phyloP scores from a whole-genome alignment of 495 filamentous ascomycete genomes.

The Neurospora hispaniola region DNA sequence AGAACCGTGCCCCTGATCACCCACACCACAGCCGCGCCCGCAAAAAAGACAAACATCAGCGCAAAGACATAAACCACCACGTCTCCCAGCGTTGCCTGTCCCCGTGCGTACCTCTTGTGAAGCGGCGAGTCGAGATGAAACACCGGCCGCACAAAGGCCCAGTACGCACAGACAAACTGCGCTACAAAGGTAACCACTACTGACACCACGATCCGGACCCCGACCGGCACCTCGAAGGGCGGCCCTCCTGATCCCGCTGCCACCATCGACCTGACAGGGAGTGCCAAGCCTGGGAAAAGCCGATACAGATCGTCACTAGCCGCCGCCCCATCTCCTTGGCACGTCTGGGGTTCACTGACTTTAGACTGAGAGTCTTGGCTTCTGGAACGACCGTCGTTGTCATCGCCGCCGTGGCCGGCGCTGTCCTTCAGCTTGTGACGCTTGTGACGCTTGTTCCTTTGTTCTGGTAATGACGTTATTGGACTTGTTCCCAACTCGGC shows the following conservation, averaged over 20 bases:
- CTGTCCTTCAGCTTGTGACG: background rate
- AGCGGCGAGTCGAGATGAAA: slow-evolving; percentile 19
- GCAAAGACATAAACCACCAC: slow-evolving; percentile 14
- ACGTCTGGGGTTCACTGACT: background rate
- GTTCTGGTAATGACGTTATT: background rate
- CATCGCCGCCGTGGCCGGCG: slow-evolving; percentile 8
- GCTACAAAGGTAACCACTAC: background rate
- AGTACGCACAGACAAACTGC: slow-evolving; percentile 14
- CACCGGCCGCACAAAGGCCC: slow-evolving; percentile 18
- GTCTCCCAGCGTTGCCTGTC: slow-evolving; percentile 15
- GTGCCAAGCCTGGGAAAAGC: background rate
- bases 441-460: background rate
- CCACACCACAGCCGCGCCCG: slow-evolving; percentile 8
- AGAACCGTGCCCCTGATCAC: slow-evolving; percentile 9
- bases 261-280: background rate
- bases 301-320: background rate
- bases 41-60: slow-evolving; percentile 12
- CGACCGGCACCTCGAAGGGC: background rate
- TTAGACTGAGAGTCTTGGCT: background rate
- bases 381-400: slow-evolving; percentile 10
- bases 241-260: background rate
- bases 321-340: background rate
- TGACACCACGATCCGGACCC: slow-evolving; percentile 1
- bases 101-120: slow-evolving; percentile 9
- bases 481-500: background rate